Evolutionary conservation across 805 yeast species (phyloP).

Genomic region (Pichia exigua): DNA sequence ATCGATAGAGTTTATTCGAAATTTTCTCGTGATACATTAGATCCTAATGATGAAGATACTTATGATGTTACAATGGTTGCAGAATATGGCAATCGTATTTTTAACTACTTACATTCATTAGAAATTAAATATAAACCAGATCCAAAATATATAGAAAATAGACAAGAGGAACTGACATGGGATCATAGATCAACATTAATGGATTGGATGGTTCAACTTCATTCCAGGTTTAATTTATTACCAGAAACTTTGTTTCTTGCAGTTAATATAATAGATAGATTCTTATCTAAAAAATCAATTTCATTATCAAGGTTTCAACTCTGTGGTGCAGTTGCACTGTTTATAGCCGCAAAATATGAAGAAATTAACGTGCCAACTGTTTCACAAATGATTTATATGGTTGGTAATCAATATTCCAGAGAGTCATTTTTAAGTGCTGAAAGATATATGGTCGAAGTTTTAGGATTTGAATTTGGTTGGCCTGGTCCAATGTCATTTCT

Average conservation of each 20-base stretch:
- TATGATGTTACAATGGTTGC: constrained; percentile 85
- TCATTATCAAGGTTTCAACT: constrained; percentile 81
- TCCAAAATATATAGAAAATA: constrained; percentile 61
- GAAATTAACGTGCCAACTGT: constrained; percentile 88
- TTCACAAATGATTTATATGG: constrained; percentile 73
- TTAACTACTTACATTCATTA: constrained; percentile 63
- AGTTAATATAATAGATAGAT: constrained; percentile 79
- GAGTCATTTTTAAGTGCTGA: constrained; percentile 78
- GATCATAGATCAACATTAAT: constrained; percentile 77
- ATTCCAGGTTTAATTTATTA: constrained; percentile 66
- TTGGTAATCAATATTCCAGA: constrained; percentile 73
- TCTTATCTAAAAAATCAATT: constrained; percentile 62
- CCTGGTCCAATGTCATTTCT: constrained; percentile 89
- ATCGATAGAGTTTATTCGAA: constrained; percentile 43
- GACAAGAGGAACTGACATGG: constrained; percentile 66
- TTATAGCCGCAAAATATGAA: constrained; percentile 91
- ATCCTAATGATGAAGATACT: constrained; percentile 76
- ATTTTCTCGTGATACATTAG: constrained; percentile 46
- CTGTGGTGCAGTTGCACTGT: constrained; percentile 85
- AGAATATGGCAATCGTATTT: constrained; percentile 85
- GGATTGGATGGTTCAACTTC: constrained; percentile 89
- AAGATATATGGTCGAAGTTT: constrained; percentile 61
- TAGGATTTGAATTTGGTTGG: constrained; percentile 69
- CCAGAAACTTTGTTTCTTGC: constrained; percentile 83
- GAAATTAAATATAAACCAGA: constrained; percentile 68